Conservation (phyloP, 495 filamentous ascomycete genomes). For the Penicillium pancosmium region DNA sequence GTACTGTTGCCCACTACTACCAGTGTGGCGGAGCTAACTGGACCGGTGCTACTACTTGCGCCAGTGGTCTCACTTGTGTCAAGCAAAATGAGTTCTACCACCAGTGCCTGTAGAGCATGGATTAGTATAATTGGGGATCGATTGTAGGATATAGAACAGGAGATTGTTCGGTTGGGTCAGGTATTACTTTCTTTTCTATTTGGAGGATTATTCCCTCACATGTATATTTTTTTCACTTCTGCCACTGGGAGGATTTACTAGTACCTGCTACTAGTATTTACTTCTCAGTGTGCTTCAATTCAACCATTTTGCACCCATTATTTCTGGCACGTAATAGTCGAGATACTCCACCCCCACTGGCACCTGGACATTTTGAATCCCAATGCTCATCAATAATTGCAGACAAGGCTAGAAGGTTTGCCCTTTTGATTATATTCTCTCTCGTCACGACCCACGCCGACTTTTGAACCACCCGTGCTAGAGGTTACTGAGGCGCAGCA, state of each 20-base stretch:
- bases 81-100: constrained; percentile 53
- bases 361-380: background rate
- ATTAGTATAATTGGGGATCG: background rate
- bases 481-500: too few relatives aligned
- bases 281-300: constrained; percentile 8
- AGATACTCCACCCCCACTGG: background rate
- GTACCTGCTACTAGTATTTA: background rate
- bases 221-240: constrained; percentile 12
- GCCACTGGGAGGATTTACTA: background rate
- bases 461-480: too few relatives aligned
- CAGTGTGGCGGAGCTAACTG: constrained; percentile 59
- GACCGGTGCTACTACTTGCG: constrained; percentile 50
- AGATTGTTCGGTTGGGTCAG: background rate
- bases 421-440: too few relatives aligned
- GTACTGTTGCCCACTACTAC: constrained; percentile 31
- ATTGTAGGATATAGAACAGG: constrained; percentile 1
- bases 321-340: background rate
- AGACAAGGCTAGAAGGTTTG: too few relatives aligned
- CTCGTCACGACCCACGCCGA: too few relatives aligned
- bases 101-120: constrained; percentile 47
- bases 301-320: background rate
- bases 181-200: constrained; percentile 4
- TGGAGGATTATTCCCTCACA: background rate
- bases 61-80: constrained; percentile 46
- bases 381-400: background rate